Percentiles rank a stretch among this genome's conserved stretches.
These are phyloP conservation scores for Prototheca cutis DNA, from an alignment of 163 green algal genomes.

Conservation along the genomic window DNA sequence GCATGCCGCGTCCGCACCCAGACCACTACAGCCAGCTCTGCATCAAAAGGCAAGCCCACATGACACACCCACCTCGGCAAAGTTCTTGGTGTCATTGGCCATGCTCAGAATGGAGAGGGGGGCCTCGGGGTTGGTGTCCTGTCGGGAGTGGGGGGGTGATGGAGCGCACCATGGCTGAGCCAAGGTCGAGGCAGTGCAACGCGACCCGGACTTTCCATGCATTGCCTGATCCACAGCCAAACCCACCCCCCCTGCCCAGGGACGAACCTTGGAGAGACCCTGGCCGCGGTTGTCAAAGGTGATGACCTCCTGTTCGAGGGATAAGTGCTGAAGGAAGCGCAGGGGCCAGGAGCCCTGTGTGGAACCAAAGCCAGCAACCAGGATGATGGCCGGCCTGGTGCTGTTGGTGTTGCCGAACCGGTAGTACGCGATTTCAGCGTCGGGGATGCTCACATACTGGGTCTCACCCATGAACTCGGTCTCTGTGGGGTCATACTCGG, in stretches of 20 bases:
- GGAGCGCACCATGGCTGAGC: no score
- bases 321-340: background rate
- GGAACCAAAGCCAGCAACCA: background rate
- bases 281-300: slow-evolving; percentile 4
- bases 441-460: background rate
- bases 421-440: background rate
- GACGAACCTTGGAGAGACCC: background rate
- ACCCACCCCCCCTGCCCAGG: no score
- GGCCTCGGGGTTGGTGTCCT: background rate
- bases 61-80: no score
- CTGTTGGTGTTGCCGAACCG: background rate
- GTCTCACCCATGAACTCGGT: background rate
- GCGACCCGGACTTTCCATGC: no score
- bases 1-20: no score
- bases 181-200: no score
- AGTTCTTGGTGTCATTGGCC: background rate
- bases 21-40: no score
- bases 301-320: slow-evolving; percentile 1
- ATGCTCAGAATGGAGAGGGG: background rate
- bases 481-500: no score
- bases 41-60: no score
- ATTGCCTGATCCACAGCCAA: no score
- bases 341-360: background rate
- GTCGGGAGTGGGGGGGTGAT: no score
- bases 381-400: background rate